Percentiles rank a stretch among this genome's conserved stretches.
phyloP scores from a whole-genome alignment of 805 yeast genomes.

The Candida pseudofarinosa region DNA sequence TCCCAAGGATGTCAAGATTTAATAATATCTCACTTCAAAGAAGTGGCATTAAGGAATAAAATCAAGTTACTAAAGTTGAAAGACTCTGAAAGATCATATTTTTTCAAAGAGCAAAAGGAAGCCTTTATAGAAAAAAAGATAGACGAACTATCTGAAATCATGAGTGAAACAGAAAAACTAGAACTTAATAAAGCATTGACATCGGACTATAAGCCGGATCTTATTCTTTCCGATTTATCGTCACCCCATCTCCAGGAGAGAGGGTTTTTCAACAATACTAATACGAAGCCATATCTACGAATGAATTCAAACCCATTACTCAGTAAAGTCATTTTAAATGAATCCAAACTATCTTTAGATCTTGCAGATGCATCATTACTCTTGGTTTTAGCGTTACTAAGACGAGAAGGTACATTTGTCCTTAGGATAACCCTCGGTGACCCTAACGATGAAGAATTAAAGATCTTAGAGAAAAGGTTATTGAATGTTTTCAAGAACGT shows the following conservation, averaged over 20 bases:
- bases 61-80: slow-evolving; percentile 1
- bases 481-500: slow-evolving; percentile 24
- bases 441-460: slow-evolving; percentile 25
- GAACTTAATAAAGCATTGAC: slow-evolving; percentile 1
- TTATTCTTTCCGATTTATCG: slow-evolving; percentile 33
- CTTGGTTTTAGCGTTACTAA: slow-evolving; percentile 24
- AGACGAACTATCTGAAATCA: slow-evolving; percentile 8
- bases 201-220: slow-evolving; percentile 28
- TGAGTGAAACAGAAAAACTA: background rate
- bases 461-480: slow-evolving; percentile 20
- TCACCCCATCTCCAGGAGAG: slow-evolving; percentile 30
- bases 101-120: slow-evolving; percentile 24
- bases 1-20: slow-evolving; percentile 38
- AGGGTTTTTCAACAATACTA: slow-evolving; percentile 37
- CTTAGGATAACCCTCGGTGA: slow-evolving; percentile 24
- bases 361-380: slow-evolving; percentile 38
- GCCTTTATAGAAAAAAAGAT: slow-evolving; percentile 18
- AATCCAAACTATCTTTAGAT: slow-evolving; percentile 29
- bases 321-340: slow-evolving; percentile 20
- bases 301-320: slow-evolving; percentile 21
- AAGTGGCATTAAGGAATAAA: slow-evolving; percentile 17
- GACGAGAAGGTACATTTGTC: slow-evolving; percentile 28
- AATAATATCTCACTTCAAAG: slow-evolving; percentile 24
- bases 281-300: slow-evolving; percentile 31
- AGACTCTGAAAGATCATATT: slow-evolving; percentile 19